Evolutionary conservation across 305 asterid genomes (phyloP), one percentile per base, ranked within the genome.

Genomic region (Solanum hybrid): DNA sequence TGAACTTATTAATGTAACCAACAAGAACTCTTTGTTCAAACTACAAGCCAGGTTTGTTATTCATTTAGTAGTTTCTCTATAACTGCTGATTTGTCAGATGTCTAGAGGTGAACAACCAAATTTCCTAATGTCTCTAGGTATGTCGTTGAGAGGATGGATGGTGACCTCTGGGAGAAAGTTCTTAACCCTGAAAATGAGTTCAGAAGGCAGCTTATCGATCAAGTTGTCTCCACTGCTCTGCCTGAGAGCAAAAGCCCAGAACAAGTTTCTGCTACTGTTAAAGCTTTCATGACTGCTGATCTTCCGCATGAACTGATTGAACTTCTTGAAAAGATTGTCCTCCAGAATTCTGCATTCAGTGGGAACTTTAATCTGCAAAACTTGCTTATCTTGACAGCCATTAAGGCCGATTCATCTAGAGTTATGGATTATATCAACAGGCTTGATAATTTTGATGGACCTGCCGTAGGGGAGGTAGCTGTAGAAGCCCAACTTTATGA

Each of bases 181-280:
- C 98, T 98, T 92, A 96, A 94, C 91, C 99, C 99, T 39, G 99
- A 98, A 92, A 98, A 98, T 92, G 99, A 98, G 91, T 98, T 93
- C 91, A 96, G 99, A 93, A 95, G 99, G 93, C 96, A 95, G 96
- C 98, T 98, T 92, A 98, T 98, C 79, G 99, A 98, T 93, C 99
- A 98, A 95, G 99, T 98, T 92, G 98, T 97, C 57, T 98, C 99
- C 84, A 98, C 99, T 96, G 99, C 99, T 80, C 92, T 98, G 93
- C 98, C 99, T 12, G 99, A 98, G 92, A 98, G 99, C 97, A 97
- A 98, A 94, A 97, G 99, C 90, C 99, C 99, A 14, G 99, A 98
- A 91, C 99, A 98, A 93, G 99, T 98, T 91, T 98, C 99, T 92
- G 99, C 99, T 37, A 98, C 99, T 91, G 99, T 98, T 89, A 98